Evolutionary conservation across 768 basidiomycete species (phyloP).

Genomic region (Pleurotus eryngii): DNA sequence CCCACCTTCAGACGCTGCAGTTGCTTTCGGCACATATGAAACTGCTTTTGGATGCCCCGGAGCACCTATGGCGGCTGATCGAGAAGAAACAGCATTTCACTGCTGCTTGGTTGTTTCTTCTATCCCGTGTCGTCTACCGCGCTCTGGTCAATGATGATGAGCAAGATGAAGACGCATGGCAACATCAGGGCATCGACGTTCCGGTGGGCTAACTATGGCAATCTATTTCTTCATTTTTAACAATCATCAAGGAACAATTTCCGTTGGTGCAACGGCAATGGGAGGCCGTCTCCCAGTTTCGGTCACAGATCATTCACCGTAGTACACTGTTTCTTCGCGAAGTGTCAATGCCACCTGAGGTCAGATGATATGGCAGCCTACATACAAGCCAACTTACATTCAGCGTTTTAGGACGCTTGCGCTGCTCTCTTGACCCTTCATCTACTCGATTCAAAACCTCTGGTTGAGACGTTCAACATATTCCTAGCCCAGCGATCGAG

Average conservation of each 20-base stretch:
- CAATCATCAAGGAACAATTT: slow-evolving; percentile 63
- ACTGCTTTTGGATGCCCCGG: slow-evolving; percentile 87
- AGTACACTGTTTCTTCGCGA: slow-evolving; percentile 82
- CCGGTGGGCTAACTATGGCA: slow-evolving; percentile 36
- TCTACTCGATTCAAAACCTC: slow-evolving; percentile 82
- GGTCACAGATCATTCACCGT: slow-evolving; percentile 83
- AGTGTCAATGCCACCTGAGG: slow-evolving; percentile 46
- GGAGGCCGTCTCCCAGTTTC: slow-evolving; percentile 85
- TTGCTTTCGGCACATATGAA: slow-evolving; percentile 86
- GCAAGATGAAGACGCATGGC: slow-evolving; percentile 62
- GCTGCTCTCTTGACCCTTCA: slow-evolving; percentile 80
- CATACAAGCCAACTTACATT: neutral
- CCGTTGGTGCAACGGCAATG: slow-evolving; percentile 90
- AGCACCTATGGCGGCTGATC: slow-evolving; percentile 86
- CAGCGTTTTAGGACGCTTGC: slow-evolving; percentile 55
- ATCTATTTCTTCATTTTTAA: no score
- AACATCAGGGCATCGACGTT: slow-evolving; percentile 57
- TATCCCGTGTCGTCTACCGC: slow-evolving; percentile 82
- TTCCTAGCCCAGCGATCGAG: slow-evolving; percentile 71
- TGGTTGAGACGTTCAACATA: slow-evolving; percentile 66
- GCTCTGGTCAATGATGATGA: slow-evolving; percentile 63
- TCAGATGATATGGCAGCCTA: slow-evolving; percentile 23
- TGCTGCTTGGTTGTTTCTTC: slow-evolving; percentile 85
- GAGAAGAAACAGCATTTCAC: slow-evolving; percentile 76
- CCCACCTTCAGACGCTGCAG: slow-evolving; percentile 66